Evolutionary conservation across 768 basidiomycete species (phyloP), one percentile per base, ranked within the genome.

Genomic region (Tylopilus sp.): DNA sequence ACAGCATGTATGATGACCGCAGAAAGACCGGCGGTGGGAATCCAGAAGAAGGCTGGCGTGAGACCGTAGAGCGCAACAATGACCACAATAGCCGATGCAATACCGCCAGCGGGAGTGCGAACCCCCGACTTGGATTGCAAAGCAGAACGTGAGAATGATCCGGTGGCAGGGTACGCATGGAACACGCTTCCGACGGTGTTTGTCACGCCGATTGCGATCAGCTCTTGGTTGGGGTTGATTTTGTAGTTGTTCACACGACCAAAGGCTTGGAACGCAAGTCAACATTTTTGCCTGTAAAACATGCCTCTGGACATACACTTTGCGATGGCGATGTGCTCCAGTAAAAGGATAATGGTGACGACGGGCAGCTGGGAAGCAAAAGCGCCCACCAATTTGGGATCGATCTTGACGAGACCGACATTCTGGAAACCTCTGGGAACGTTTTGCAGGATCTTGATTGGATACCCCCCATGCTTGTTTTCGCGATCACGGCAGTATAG

Each of bases 91-190:
- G 91, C 86, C 20, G 92, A 88, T 58, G 88, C 65, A 51, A 94
- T 77, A 50, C 97, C 97, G 11, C 90, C 93, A 10, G 86, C 77
- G 8, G 97, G 97, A 3, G 97, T 98, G 47, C 95, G 83, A n/a
- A 98, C 95, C 43, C 97, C 97, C 0, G 91, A 95, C 69, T 95
- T 98, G 26, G 90, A 84, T 71, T 97, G 94, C 64, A 99, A 75
- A 2, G 97, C 97, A 3, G 94, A 90, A n/a, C 97, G 89, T 35
- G 95, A 97, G 80, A 99, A 99, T 1, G 95, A 98, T 2, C 97
- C 97, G 12, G 97, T 99, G 0, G 95, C 91, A 9, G 97, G 95
- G 68, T 97, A 98, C 0, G 94, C 95, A 47, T 71, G 80, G 69
- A 99, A 98, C 58, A 89, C 75, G 15, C 91, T 87, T 3, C 95